A percentile compares a stretch with the other conserved stretches of the same genome.
Conservation (phyloP, 768 basidiomycete genomes). For the Tricholoma sp. region DNA sequence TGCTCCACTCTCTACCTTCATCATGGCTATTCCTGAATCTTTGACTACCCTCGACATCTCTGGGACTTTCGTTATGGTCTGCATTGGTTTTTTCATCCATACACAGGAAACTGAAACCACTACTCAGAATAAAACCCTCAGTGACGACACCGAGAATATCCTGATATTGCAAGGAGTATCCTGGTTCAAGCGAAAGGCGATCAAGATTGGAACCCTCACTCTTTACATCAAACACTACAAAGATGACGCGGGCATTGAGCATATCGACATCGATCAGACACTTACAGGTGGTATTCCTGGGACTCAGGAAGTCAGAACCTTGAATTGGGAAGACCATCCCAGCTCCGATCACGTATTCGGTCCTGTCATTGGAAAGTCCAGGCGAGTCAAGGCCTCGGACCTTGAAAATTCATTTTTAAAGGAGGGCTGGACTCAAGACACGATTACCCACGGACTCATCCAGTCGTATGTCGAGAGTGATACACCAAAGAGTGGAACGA, state of each 20-base stretch:
- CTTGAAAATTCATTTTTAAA: constrained; percentile 40
- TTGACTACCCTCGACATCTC: constrained; percentile 56
- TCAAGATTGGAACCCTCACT: constrained; percentile 51
- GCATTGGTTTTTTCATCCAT: not conserved
- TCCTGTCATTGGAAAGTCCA: constrained; percentile 45
- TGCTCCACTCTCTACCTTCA: not conserved
- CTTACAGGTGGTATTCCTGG: constrained; percentile 59
- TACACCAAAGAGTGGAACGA: constrained; percentile 52
- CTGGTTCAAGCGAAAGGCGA: constrained; percentile 67
- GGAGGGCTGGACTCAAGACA: constrained; percentile 36
- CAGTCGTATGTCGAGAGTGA: constrained; percentile 52
- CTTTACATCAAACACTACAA: constrained; percentile 62
- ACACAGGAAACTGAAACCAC: not conserved
- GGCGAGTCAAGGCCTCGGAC: constrained; percentile 38
- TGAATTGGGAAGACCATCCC: constrained; percentile 51
- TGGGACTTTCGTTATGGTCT: constrained; percentile 62
- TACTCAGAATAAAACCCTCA: constrained; percentile 62
- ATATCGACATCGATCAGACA: constrained; percentile 62
- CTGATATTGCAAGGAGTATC: constrained; percentile 66
- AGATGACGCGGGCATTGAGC: constrained; percentile 54
- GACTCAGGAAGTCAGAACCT: constrained; percentile 49
- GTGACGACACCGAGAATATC: constrained; percentile 57
- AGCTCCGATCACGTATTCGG: constrained; percentile 64
- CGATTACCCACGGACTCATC: constrained; percentile 37
- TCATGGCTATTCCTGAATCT: constrained; percentile 62